Evolutionary conservation across 179 eudicot species (phyloP), one percentile per base, ranked within the genome.

Genomic region (Spinacia oleracea): DNA sequence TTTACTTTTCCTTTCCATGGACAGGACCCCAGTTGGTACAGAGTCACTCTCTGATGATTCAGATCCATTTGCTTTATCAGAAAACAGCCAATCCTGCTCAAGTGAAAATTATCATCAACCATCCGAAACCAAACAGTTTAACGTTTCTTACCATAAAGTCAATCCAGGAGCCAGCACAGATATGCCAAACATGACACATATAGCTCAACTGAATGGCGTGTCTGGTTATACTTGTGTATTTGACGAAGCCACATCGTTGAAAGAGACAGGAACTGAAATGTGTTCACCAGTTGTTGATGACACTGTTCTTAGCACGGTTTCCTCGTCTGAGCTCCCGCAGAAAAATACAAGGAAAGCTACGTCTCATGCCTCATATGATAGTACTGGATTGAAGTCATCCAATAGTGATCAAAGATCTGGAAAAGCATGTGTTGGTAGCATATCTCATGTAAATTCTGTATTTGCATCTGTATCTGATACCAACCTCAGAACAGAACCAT

Each of bases 1-100:
- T 58, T 64, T 70, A 29, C 58, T 45, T 84, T 66, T 64, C 65
- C 53, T 78, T 66, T 51, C 83, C 42, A 63, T 72, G 43, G 59
- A 70, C 78, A 96, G 99, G 98, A 93, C 93, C 82, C 94, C 96
- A 56, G 93, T 86, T 83, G 92, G 90, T 77, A 84, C 93, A 50
- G 99, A 86, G 70, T 88, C 90, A 73, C 79, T 88, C 21, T 95
- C 97, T 15, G 95, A 89, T 70, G 98, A 87, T 81, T 90, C 97
- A 31, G 97, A 90, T 72, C 91, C 90, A 67, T 87, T 87, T 78
- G 92, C 91, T 76, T 88, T 77, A 81, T 88, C 92, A 16, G 94
- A 91, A 51, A 89, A 85, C 78, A 88, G 85, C 68, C 87, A 74
- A 72, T 85, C 88, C 78, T 85, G 85, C 75, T 80, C 86, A 48